Evolutionary conservation across 352 stramenopile genomes (phyloP).

Genomic region (Globisporangium takayamanum): DNA sequence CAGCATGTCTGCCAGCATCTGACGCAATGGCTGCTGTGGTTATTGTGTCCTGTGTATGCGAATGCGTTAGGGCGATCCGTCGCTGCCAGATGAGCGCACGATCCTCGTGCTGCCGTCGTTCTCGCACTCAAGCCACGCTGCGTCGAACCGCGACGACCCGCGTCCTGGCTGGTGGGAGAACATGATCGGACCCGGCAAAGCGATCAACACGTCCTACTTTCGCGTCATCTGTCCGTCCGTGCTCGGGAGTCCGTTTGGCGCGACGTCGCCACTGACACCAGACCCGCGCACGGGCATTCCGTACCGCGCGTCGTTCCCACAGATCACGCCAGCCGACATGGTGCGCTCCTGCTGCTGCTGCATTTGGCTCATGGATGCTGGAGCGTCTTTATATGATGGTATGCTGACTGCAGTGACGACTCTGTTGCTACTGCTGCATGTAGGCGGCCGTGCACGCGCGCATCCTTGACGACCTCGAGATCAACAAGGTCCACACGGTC

Average conservation of each 20-base stretch:
- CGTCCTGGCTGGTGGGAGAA: slow-evolving; percentile 85
- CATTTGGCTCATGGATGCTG: too few species aligned
- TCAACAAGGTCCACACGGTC: slow-evolving; percentile 73
- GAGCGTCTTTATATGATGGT: background rate
- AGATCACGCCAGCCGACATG: slow-evolving; percentile 84
- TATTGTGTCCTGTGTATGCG: background rate
- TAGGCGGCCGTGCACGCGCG: slow-evolving; percentile 66
- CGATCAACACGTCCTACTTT: slow-evolving; percentile 87
- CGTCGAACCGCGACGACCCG: slow-evolving; percentile 73
- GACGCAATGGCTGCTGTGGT: background rate
- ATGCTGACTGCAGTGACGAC: too few species aligned
- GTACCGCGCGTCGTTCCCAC: slow-evolving; percentile 72
- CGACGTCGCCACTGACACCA: slow-evolving; percentile 60
- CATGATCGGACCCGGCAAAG: slow-evolving; percentile 80
- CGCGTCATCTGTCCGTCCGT: slow-evolving; percentile 82
- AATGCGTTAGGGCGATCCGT: slow-evolving; percentile 42
- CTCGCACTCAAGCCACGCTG: slow-evolving; percentile 81
- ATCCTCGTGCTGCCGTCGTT: slow-evolving; percentile 83
- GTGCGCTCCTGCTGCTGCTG: slow-evolving; percentile 11
- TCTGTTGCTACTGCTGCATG: background rate
- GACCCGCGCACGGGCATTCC: slow-evolving; percentile 55
- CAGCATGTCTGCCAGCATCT: background rate
- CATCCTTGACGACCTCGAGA: slow-evolving; percentile 69
- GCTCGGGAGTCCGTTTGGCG: slow-evolving; percentile 80
- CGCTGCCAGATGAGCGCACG: slow-evolving; percentile 58